A percentile compares a stretch with the other conserved stretches of the same genome.
phyloP scores from a whole-genome alignment of 768 basidiomycete genomes.

The Kwoniella dendrophila region DNA sequence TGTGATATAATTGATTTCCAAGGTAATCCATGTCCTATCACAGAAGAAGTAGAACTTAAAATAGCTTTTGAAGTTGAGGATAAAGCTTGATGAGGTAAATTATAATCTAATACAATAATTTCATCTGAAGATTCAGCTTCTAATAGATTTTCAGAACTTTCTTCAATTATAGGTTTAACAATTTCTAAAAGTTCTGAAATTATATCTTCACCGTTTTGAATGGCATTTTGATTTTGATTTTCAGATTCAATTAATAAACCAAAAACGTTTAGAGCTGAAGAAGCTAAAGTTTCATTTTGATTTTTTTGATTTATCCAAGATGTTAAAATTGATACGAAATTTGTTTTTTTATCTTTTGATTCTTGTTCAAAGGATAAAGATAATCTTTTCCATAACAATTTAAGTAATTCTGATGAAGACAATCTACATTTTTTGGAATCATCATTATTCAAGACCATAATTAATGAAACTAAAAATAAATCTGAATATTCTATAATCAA shows the following conservation, averaged over 20 bases:
- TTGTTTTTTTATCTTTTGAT: conserved; percentile 62
- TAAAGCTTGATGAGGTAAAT: conserved; percentile 77
- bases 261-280: conserved; percentile 79
- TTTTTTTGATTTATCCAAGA: conserved; percentile 71
- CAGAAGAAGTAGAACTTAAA: conserved; percentile 37
- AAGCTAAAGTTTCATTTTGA: conserved; percentile 65
- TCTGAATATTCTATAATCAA: conserved; percentile 74
- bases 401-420: conserved; percentile 81
- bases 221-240: conserved; percentile 6
- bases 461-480: conserved; percentile 84
- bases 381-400: conserved; percentile 70
- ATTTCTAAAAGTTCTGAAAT: conserved; percentile 20
- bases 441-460: conserved; percentile 93
- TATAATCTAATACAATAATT: conserved; percentile 69
- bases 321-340: conserved; percentile 71
- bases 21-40: conserved; percentile 18
- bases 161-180: conserved; percentile 55
- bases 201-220: conserved; percentile 2
- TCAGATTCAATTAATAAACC: conserved; percentile 76
- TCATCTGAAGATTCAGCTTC: conserved; percentile 60
- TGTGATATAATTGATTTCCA: conserved; percentile 70
- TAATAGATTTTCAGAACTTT: conserved; percentile 54
- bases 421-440: conserved; percentile 84
- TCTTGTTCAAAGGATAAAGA: too few species aligned
- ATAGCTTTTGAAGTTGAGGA: conserved; percentile 68